Evolutionary conservation across 2,329 filamentous ascomycete species (phyloP), one percentile per base, ranked within the genome.

Genomic region (Neodidymelliopsis sp.): DNA sequence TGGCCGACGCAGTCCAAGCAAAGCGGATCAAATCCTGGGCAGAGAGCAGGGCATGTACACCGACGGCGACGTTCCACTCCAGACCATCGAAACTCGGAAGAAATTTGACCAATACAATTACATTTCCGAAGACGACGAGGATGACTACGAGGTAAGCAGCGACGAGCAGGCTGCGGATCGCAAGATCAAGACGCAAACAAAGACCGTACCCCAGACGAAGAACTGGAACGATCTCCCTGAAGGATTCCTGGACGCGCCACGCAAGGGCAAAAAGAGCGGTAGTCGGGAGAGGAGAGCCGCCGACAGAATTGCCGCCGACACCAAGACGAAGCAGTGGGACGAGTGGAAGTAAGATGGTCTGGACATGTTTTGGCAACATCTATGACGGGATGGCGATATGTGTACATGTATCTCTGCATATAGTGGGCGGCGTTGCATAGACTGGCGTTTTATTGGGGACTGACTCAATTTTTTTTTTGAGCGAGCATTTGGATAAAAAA

Each of bases 221-320:
- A 74, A 77, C 42, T 79, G 77, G 77, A 80, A 80, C 44, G 77
- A 80, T 49, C 65, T 80, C 4, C 77, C 77, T 11, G 76, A 77
- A 4, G 77, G 76, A 13, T 76, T 77, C 33, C 20, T 72, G 9
- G 53, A 64, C 18, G 53, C 60, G 3, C 55, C 63, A 22, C 62
- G 63, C 22, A 60, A 73, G 37, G 62, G 62, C 16, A 65, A 69
- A 38, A 57, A 63, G 36, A 65, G 56, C 33, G 29, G 41, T 2
- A 66, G 66, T 45, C 65, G 62, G 30, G 36, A 40, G 13, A 12
- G 37, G n/a, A 41, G n/a, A n/a, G n/a, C n/a, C n/a, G n/a, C n/a
- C n/a, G 57, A 62, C 50, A 34, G 69, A 55, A 62, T 57, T 50
- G 18, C 60, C 49, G 49, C 59, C 56, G 48, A 60, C 50, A 56